Percentiles rank a stretch among this genome's conserved stretches.
These are phyloP conservation scores for Pseudocercospora musae DNA, from an alignment of 2,329 filamentous ascomycete species.

Conservation along the genomic window DNA sequence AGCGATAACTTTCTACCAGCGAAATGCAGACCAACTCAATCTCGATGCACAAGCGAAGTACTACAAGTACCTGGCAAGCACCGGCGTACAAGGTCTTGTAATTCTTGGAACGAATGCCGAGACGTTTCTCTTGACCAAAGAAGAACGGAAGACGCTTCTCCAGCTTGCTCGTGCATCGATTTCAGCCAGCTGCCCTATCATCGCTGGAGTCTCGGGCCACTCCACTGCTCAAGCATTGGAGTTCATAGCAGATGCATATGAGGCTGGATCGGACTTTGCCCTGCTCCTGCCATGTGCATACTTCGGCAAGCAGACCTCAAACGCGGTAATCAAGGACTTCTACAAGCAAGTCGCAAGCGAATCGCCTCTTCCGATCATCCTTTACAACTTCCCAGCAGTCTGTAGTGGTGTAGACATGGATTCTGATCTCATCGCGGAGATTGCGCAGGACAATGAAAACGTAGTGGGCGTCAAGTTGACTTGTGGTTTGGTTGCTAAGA, in stretches of 20 bases:
- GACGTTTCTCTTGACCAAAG: slow-evolving; percentile 40
- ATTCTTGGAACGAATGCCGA: slow-evolving; percentile 44
- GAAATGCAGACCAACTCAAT: slow-evolving; percentile 34
- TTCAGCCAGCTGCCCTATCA: slow-evolving; percentile 55
- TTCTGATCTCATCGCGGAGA: slow-evolving; percentile 56
- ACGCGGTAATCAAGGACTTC: slow-evolving; percentile 57
- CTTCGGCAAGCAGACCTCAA: slow-evolving; percentile 61
- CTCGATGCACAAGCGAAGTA: slow-evolving; percentile 38
- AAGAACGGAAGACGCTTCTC: slow-evolving; percentile 56
- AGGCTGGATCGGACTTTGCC: slow-evolving; percentile 60
- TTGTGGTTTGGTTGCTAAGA: slow-evolving; percentile 61
- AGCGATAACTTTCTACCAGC: slow-evolving; percentile 41
- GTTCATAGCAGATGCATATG: slow-evolving; percentile 56
- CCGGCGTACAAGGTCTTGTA: slow-evolving; percentile 38
- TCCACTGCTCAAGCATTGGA: slow-evolving; percentile 63
- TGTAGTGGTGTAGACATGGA: slow-evolving; percentile 67
- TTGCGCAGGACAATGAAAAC: slow-evolving; percentile 52
- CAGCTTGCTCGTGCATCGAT: slow-evolving; percentile 54
- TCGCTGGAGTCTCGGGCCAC: slow-evolving; percentile 63
- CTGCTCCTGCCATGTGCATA: slow-evolving; percentile 63
- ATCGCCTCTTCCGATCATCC: slow-evolving; percentile 55
- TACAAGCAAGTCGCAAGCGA: slow-evolving; percentile 55
- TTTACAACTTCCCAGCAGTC: slow-evolving; percentile 68
- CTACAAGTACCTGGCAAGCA: slow-evolving; percentile 39
- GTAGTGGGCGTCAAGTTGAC: slow-evolving; percentile 66